Evolutionary conservation across 495 filamentous ascomycete genomes (phyloP), one percentile per base, ranked within the genome.

Genomic region (Apodospora peruviana): DNA sequence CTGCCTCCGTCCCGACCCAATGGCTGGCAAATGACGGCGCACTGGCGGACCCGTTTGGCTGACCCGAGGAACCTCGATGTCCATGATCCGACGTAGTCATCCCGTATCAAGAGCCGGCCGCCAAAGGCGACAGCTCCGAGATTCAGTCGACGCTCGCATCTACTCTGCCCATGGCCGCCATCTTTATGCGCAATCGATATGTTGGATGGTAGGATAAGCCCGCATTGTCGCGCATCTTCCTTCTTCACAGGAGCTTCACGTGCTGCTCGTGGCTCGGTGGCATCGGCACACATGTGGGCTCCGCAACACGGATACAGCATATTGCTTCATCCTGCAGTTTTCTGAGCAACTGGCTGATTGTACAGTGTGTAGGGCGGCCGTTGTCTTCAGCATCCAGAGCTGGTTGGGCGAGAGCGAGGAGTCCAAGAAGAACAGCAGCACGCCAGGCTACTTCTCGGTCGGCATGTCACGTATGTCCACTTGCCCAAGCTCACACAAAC

Each of bases 101-200:
- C 44, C 72, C 75, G 18, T 76, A 73, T 52, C 69, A 75, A 59
- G 68, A 72, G 27, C 74, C 76, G 21, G 56, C 54, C 5, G 37
- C 63, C 7, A 79, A 77, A 44, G 58, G 61, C 56, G 76, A 78
- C 14, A 54, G 24, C 52, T 52, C 57, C 58, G 77, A 81, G 38
- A 60, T 76, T 48, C 66, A 59, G 69, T 84, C 86, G 56, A 86
- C 87, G 19, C 77, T 93, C 65, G 79, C 84, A 11, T 91, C 82
- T 60, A 95, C 89, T 7, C 67, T 95, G 60, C 90, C 90, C 29
- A 96, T 96, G 90, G 88, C 88, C 47, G 90, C 90, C 46, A 91
- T 96, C 76, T 94, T 95, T 66, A 91, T 86, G 52, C 76, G 88
- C 40, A 95, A 93, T 68, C 84, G 86, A 77, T 94, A 80, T 75